Evolutionary conservation across 2,329 filamentous ascomycete genomes (phyloP).

Genomic region (Penicillium italicum): DNA sequence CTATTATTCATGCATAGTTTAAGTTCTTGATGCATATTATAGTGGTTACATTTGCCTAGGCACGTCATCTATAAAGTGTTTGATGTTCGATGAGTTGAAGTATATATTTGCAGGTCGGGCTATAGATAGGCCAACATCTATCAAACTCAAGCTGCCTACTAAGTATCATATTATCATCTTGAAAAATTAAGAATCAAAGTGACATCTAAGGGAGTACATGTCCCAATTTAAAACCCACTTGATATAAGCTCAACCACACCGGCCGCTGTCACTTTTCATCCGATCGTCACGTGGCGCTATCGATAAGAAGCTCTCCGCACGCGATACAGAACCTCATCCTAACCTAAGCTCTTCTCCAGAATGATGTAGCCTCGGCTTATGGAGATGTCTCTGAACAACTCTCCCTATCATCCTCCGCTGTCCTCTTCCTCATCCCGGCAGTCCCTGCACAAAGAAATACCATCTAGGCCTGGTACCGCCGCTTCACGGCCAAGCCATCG

Average conservation of each 20-base stretch:
- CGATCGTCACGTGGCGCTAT: slow-evolving; percentile 18
- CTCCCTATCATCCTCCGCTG: slow-evolving; percentile 12
- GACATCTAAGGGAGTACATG: no score
- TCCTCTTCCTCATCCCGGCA: slow-evolving; percentile 33
- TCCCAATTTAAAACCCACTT: neutral
- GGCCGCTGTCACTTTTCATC: neutral
- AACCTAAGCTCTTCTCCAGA: slow-evolving; percentile 2
- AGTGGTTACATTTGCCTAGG: neutral
- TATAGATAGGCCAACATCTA: neutral
- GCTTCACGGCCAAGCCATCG: slow-evolving; percentile 17
- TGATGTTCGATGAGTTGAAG: neutral
- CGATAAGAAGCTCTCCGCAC: slow-evolving; percentile 29
- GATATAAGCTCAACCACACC: neutral
- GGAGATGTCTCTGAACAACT: slow-evolving; percentile 36
- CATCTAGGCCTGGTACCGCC: slow-evolving; percentile 10
- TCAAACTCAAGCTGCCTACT: neutral
- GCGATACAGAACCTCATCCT: slow-evolving; percentile 4
- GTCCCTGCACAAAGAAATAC: slow-evolving; percentile 15
- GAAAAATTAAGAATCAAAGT: neutral
- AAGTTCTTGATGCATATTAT: neutral
- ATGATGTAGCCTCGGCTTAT: slow-evolving; percentile 31
- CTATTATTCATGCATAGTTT: neutral
- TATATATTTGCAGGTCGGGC: neutral
- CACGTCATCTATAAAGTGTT: neutral
- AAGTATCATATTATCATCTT: neutral